Evolutionary conservation across 228 moss, liverwort and hornwort genomes (phyloP).

Genomic region (Sphagnum magellanicum): DNA sequence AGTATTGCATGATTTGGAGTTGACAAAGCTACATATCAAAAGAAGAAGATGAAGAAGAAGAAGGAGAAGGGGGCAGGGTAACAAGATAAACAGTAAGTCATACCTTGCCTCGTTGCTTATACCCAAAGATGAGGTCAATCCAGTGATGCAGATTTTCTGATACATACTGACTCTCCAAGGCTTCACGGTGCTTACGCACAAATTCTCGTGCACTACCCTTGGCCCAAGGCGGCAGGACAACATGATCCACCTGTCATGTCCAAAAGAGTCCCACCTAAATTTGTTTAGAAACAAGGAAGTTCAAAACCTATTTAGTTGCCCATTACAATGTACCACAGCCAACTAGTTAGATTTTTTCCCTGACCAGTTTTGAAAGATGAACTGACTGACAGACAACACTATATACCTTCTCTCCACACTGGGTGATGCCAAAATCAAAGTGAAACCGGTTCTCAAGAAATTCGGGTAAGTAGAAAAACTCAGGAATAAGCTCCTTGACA

Average conservation of each 20-base stretch:
- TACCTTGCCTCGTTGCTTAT: slow-evolving; percentile 92
- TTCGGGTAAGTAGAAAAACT: slow-evolving; percentile 97
- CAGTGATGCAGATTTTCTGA: slow-evolving; percentile 98
- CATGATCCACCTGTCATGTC: slow-evolving; percentile 67
- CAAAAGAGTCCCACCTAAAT: not conserved
- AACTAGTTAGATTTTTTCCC: not conserved
- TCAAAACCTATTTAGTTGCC: not conserved
- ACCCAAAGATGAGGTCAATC: slow-evolving; percentile 99
- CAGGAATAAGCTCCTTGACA: slow-evolving; percentile 98
- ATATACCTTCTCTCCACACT: slow-evolving; percentile 83
- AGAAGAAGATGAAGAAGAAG: too few relatives aligned
- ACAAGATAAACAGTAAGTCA: not conserved
- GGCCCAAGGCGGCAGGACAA: slow-evolving; percentile 95
- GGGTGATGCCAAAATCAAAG: slow-evolving; percentile 84
- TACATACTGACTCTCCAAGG: slow-evolving; percentile 94
- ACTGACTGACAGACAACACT: slow-evolving; percentile 1
- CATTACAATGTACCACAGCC: not conserved
- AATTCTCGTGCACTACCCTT: slow-evolving; percentile 98
- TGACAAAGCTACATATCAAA: too few relatives aligned
- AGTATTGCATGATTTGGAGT: too few relatives aligned
- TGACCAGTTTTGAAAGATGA: not conserved
- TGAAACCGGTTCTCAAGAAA: slow-evolving; percentile 87
- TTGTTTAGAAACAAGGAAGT: not conserved
- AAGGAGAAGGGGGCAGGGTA: too few relatives aligned
- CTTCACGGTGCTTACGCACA: slow-evolving; percentile 91